Evolutionary conservation across 768 basidiomycete genomes (phyloP), one percentile per base, ranked within the genome.

Genomic region (Mycena haematopus): DNA sequence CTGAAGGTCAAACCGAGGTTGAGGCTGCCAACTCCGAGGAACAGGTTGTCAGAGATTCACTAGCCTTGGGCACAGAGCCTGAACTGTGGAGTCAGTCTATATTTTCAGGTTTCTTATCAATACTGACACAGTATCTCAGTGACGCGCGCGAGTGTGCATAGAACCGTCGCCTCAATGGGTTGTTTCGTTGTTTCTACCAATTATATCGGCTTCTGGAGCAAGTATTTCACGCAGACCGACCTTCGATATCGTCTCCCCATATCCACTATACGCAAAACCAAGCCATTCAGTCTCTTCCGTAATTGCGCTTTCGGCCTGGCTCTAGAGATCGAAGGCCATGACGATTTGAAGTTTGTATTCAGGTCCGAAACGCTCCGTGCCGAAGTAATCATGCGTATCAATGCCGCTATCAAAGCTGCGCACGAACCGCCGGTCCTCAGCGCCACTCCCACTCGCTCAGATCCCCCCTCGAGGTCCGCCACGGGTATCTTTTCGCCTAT

Each of bases 341-440:
- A 72, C 3, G 77, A 82, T 54, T 65, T 86, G 25, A 73, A 73
- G n/a, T 80, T 89, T 62, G 76, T 82, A 24, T 88, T 89, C 72
- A 78, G 76, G 67, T 75, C 73, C 1, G 64, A 68, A 17, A 71
- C 73, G 1, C 59, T 74, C 6, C 73, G 86, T 24, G 81, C 84
- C 55, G 79, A 86, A 58, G 83, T 78, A 3, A 68, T 82, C 10
- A 63, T 69, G 17, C 75, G 73, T 40, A 72, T 84, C 57, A 74
- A 76, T 11, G 59, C 50, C 19, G 62, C 62, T 22, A 51, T 70
- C 27, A 52, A 51, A 45, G 54, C 29, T 2, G 64, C 59, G 52
- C 65, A 58, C 3, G 63, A 56, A n/a, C 58, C 65, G n/a, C 56
- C 44, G 38, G 52, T 58, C 7, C 52, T 64, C 3, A 57, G 63